Base-by-base conservation (phyloP, 495 filamentous ascomycete species). In the Lophiostoma macrostomum region DNA sequence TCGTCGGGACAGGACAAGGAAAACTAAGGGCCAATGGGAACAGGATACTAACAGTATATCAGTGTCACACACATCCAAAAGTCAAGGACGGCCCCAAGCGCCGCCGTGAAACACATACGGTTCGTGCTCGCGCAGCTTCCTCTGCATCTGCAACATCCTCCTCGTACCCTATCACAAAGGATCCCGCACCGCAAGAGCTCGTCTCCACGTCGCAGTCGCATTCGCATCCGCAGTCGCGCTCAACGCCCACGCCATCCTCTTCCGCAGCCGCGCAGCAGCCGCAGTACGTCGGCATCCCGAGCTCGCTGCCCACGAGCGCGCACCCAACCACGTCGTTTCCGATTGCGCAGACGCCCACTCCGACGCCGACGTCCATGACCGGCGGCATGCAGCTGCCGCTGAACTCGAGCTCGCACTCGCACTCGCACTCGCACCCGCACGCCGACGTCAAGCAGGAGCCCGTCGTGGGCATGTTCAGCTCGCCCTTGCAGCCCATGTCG, bases 21-120 rank as follows among this genome's bases (percentile, higher is more conserved):
- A n/a, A n/a, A n/a, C n/a, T n/a, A n/a, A n/a, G n/a, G n/a, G n/a
- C n/a, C n/a, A n/a, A n/a, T n/a, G n/a, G n/a, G n/a, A n/a, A n/a
- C n/a, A n/a, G n/a, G n/a, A n/a, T n/a, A 67, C 73, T 47, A 36
- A 72, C 43, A 45, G 58, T 53, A 65, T 49, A 59, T 42, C 38
- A 88, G 84, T 89, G 85, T 56, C 85, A 88, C 66, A 81, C 83
- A 0, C 85, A 88, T 56, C 78, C 80, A 5, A 89, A 88, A 63
- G 76, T 84, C 50, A 86, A 85, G 66, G 85, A 88, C 65, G 76
- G 79, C 7, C 81, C 84, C 12, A 88, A 88, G 63, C 77, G 83
- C 18, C 77, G 84, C 47, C 77, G 85, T 34, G 84, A 86, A 67
- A 83, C 76, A 45, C 75, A 84, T 20, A 49, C 53, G 3, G 52